Evolutionary conservation across 1,284 basidiomycete genomes (phyloP).

Genomic region (Laetiporus sulphureus): DNA sequence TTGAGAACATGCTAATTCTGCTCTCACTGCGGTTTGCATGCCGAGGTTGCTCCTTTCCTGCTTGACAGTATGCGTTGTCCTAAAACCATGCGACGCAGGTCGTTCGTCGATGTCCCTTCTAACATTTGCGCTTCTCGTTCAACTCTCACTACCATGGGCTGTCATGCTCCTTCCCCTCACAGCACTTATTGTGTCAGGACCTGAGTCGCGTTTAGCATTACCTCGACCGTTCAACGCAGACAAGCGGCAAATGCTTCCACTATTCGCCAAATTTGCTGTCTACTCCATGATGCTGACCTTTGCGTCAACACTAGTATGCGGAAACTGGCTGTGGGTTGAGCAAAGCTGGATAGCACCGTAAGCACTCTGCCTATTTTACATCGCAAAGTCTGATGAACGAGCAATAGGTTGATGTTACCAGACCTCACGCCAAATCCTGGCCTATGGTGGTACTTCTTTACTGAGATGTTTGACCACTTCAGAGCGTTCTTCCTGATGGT

Average conservation of each 20-base stretch:
- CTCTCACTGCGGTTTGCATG: constrained; percentile 69
- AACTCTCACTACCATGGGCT: constrained; percentile 66
- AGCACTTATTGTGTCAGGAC: constrained; percentile 55
- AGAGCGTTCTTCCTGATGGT: constrained; percentile 92
- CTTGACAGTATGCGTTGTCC: not conserved
- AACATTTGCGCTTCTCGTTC: constrained; percentile 60
- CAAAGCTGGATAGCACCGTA: constrained; percentile 85
- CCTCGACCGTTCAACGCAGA: constrained; percentile 40
- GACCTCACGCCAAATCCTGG: constrained; percentile 93
- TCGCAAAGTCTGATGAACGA: not conserved
- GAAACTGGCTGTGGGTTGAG: constrained; percentile 58
- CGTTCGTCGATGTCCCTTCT: constrained; percentile 50
- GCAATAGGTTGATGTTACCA: constrained; percentile 41
- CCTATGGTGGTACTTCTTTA: constrained; percentile 99
- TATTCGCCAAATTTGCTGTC: constrained; percentile 40
- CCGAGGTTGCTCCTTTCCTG: constrained; percentile 39
- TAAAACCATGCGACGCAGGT: constrained; percentile 32
- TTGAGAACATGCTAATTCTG: constrained; percentile 73
- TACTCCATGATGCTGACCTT: constrained; percentile 45
- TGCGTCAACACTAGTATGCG: constrained; percentile 47
- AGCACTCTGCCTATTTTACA: constrained; percentile 31
- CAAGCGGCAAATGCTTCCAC: constrained; percentile 30
- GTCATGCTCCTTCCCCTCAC: constrained; percentile 65
- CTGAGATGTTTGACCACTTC: constrained; percentile 99
- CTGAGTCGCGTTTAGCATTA: constrained; percentile 57